Conservation (phyloP, 495 filamentous ascomycete species). For the Cercophora sp. region DNA sequence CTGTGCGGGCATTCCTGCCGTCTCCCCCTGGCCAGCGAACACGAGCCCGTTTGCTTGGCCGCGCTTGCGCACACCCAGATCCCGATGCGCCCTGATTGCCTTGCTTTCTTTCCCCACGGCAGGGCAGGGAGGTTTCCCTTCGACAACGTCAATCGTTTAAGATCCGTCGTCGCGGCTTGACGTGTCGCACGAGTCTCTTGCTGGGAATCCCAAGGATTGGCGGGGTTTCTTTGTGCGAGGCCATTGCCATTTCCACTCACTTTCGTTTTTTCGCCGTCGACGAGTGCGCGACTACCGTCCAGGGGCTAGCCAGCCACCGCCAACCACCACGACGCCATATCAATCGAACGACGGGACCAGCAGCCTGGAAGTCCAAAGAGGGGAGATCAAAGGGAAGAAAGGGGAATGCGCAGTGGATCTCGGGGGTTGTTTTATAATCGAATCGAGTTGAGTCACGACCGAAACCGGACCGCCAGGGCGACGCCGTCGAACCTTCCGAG, state of each 20-base stretch:
- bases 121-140: neutral
- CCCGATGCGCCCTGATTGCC: neutral
- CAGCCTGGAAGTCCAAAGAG: too few relatives aligned
- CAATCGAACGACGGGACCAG: neutral
- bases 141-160: neutral
- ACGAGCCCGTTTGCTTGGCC: constrained; percentile 2
- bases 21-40: neutral
- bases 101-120: neutral
- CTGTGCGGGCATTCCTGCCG: constrained; percentile 4
- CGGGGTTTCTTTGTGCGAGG: neutral
- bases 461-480: too few relatives aligned
- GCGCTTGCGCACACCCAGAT: neutral
- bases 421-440: too few relatives aligned
- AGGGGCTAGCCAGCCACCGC: too few relatives aligned
- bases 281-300: too few relatives aligned
- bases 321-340: too few relatives aligned
- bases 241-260: neutral
- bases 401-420: neutral
- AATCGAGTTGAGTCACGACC: too few relatives aligned
- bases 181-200: too few relatives aligned
- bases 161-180: neutral
- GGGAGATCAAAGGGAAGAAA: neutral
- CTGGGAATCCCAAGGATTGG: neutral
- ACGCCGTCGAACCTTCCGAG: neutral
- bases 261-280: neutral